phyloP scores from a whole-genome alignment of 1,284 basidiomycete genomes.

The Papiliotrema flavescens region DNA sequence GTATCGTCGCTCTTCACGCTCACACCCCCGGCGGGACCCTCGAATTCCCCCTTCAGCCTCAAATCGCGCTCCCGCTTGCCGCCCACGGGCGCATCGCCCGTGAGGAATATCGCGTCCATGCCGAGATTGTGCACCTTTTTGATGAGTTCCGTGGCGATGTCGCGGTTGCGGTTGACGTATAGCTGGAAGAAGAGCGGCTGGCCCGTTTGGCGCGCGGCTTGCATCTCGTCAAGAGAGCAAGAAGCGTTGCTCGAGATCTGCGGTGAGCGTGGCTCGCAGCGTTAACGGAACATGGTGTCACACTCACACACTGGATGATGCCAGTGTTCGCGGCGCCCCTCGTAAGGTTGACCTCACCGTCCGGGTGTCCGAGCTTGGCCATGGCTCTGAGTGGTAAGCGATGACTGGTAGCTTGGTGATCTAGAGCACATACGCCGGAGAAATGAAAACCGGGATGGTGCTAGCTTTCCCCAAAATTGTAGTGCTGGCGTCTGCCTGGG shows the following conservation, averaged over 20 bases:
- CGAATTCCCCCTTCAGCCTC: slow-evolving; percentile 47
- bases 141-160: slow-evolving; percentile 66
- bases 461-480: slow-evolving; percentile 69
- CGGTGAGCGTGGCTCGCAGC: neutral
- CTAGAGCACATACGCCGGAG: slow-evolving; percentile 54
- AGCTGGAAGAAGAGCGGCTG: slow-evolving; percentile 78
- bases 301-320: slow-evolving; percentile 72
- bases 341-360: slow-evolving; percentile 81
- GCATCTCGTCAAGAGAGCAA: slow-evolving; percentile 59
- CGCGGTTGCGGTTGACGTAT: slow-evolving; percentile 75
- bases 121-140: slow-evolving; percentile 66
- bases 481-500: slow-evolving; percentile 67
- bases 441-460: slow-evolving; percentile 78
- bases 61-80: slow-evolving; percentile 80
- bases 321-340: slow-evolving; percentile 64
- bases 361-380: slow-evolving; percentile 84
- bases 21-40: slow-evolving; percentile 41
- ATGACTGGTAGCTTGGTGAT: too few relatives aligned
- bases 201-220: slow-evolving; percentile 50
- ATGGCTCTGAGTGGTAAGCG: slow-evolving; percentile 54
- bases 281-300: neutral
- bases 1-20: slow-evolving; percentile 36
- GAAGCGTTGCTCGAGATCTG: slow-evolving; percentile 78
- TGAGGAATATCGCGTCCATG: slow-evolving; percentile 72
- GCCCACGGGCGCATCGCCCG: slow-evolving; percentile 81